Conservation (phyloP, 1,139 yeast genomes). For the Blastobotrys petasosporus region DNA sequence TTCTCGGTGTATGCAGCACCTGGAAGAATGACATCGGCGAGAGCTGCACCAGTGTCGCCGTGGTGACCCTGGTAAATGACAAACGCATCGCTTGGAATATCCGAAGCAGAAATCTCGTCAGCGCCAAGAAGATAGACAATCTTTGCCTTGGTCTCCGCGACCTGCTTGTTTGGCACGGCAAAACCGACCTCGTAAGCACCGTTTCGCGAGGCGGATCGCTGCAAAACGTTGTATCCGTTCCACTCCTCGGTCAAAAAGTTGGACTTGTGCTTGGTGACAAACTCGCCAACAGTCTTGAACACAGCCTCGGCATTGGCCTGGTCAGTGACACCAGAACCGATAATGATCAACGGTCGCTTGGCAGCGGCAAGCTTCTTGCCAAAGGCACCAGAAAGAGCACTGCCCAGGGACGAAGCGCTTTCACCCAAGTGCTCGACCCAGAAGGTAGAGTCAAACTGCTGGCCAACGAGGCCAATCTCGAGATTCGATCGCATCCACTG, state of each 20-base stretch:
- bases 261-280: constrained; percentile 47
- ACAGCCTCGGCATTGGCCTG: constrained; percentile 60
- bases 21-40: constrained; percentile 83
- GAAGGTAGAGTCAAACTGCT: constrained; percentile 72
- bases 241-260: constrained; percentile 68
- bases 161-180: constrained; percentile 47
- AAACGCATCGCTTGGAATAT: constrained; percentile 78
- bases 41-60: constrained; percentile 85
- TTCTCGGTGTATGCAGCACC: constrained; percentile 89
- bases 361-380: constrained; percentile 68
- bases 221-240: constrained; percentile 79
- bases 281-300: constrained; percentile 57
- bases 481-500: constrained; percentile 67
- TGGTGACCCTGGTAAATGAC: constrained; percentile 91
- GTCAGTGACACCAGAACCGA: constrained; percentile 77
- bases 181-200: constrained; percentile 87
- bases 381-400: constrained; percentile 60
- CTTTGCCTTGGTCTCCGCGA: constrained; percentile 56
- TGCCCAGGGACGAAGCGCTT: constrained; percentile 50
- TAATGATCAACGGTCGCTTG: constrained; percentile 68
- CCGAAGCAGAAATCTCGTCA: constrained; percentile 65
- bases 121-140: constrained; percentile 79
- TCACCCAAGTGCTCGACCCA: constrained; percentile 59
- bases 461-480: constrained; percentile 67
- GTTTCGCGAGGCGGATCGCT: constrained; percentile 80